These are phyloP conservation scores for Berberis thunbergii DNA, from an alignment of 164 flowering plant species.

Conservation along the genomic window DNA sequence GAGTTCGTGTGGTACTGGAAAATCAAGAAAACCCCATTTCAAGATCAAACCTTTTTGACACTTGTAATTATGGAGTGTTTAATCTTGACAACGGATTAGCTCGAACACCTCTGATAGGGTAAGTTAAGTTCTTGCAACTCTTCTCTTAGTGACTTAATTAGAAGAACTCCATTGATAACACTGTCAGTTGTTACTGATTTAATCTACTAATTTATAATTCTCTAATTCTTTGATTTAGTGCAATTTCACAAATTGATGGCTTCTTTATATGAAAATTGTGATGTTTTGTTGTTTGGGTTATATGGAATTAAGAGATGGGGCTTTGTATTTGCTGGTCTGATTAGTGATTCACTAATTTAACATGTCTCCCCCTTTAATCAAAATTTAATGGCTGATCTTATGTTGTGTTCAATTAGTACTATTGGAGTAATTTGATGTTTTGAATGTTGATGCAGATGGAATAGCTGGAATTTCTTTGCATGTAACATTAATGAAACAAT, in stretches of 20 bases:
- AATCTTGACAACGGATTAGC: conserved; percentile 77
- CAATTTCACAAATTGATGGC: too few relatives aligned
- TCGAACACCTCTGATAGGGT: conserved; percentile 92
- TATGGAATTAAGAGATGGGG: too few relatives aligned
- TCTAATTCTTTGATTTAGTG: too few relatives aligned
- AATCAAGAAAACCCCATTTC: conserved; percentile 10
- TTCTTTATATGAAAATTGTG: too few relatives aligned
- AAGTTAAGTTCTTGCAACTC: not conserved
- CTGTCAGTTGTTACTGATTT: too few relatives aligned
- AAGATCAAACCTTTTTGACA: conserved; percentile 35
- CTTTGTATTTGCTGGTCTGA: too few relatives aligned
- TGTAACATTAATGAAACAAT: conserved; percentile 75
- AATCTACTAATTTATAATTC: too few relatives aligned
- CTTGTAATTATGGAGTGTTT: conserved; percentile 55
- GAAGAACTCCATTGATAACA: too few relatives aligned
- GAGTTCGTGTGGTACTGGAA: conserved; percentile 17
- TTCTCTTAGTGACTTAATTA: not conserved
- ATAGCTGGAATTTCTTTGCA: conserved; percentile 94
- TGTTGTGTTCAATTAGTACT: not conserved
- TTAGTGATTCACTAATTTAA: not conserved
- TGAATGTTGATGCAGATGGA: conserved; percentile 59
- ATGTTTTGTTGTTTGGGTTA: too few relatives aligned
- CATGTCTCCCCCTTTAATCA: not conserved
- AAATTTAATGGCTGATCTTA: not conserved
- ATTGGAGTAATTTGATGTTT: not conserved